Percentiles rank a stretch among this genome's conserved stretches.
phyloP scores from a whole-genome alignment of 2,329 filamentous ascomycete genomes.

The Dactylellina drechsleri region DNA sequence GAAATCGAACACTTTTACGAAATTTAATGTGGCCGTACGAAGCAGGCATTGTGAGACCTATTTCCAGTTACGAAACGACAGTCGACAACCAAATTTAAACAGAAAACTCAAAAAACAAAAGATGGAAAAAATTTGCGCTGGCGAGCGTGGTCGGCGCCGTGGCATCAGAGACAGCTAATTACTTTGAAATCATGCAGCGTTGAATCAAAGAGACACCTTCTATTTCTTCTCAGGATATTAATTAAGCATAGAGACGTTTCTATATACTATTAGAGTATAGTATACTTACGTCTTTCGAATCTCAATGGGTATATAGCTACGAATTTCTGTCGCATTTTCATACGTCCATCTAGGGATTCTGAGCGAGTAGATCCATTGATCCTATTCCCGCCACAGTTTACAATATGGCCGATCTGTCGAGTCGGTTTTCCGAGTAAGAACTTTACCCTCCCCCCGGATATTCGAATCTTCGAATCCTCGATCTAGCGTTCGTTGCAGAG shows the following conservation, averaged over 20 bases:
- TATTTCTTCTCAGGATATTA: too few species aligned
- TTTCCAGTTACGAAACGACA: constrained; percentile 16
- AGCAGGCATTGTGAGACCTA: constrained; percentile 27
- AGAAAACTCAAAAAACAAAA: background rate
- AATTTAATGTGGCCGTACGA: constrained; percentile 18
- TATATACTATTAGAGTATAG: too few species aligned
- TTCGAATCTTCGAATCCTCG: background rate
- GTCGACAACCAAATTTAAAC: constrained; percentile 8
- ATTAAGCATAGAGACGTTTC: too few species aligned
- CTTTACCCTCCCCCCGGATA: background rate
- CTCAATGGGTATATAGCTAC: background rate
- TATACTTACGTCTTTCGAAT: too few species aligned
- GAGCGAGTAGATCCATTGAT: too few species aligned
- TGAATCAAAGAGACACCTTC: background rate
- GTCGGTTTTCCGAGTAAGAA: background rate
- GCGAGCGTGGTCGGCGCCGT: background rate
- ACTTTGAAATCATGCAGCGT: background rate
- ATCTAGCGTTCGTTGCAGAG: background rate
- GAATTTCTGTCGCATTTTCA: background rate
- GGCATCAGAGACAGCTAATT: background rate
- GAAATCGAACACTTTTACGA: background rate
- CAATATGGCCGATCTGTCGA: background rate
- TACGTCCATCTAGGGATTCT: background rate
- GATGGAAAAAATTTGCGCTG: constrained; percentile 8
- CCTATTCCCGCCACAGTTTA: too few species aligned